Evolutionary conservation across 352 stramenopile genomes (phyloP).

Genomic region (Hyaloperonospora arabidopsidis): DNA sequence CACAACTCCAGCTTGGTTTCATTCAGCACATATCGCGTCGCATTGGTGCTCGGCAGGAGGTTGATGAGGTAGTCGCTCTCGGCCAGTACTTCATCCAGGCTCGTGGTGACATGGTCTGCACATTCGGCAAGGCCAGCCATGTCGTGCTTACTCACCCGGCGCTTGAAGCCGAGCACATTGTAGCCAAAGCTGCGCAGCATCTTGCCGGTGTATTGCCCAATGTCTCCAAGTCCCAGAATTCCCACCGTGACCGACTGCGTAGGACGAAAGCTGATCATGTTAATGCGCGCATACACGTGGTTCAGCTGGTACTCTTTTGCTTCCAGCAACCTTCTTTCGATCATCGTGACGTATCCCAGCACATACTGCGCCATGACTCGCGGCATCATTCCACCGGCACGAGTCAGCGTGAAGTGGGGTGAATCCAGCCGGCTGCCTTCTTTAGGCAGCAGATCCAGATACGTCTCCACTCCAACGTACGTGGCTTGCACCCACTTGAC

Average conservation of each 20-base stretch:
- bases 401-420: slow-evolving; percentile 32
- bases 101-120: slow-evolving; percentile 37
- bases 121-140: slow-evolving; percentile 5
- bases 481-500: slow-evolving; percentile 49
- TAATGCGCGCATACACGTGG: slow-evolving; percentile 19
- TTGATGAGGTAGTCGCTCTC: slow-evolving; percentile 75
- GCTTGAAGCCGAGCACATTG: slow-evolving; percentile 61
- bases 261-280: slow-evolving; percentile 26
- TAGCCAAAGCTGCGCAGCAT: slow-evolving; percentile 47
- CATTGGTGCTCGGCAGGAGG: slow-evolving; percentile 73
- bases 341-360: slow-evolving; percentile 30
- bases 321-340: slow-evolving; percentile 43
- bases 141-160: slow-evolving; percentile 19
- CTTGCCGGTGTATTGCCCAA: slow-evolving; percentile 47
- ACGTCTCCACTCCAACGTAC: slow-evolving; percentile 39
- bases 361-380: slow-evolving; percentile 44
- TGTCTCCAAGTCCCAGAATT: slow-evolving; percentile 53
- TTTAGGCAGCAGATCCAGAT: slow-evolving; percentile 22
- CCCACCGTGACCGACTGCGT: slow-evolving; percentile 37
- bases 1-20: slow-evolving; percentile 37
- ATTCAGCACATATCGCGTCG: slow-evolving; percentile 62
- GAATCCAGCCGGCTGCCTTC: background rate
- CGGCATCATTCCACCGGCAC: slow-evolving; percentile 41
- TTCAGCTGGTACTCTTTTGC: slow-evolving; percentile 25
- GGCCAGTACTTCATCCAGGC: slow-evolving; percentile 41